phyloP scores from a whole-genome alignment of 129 eudicot genomes.

The Logfia minima region DNA sequence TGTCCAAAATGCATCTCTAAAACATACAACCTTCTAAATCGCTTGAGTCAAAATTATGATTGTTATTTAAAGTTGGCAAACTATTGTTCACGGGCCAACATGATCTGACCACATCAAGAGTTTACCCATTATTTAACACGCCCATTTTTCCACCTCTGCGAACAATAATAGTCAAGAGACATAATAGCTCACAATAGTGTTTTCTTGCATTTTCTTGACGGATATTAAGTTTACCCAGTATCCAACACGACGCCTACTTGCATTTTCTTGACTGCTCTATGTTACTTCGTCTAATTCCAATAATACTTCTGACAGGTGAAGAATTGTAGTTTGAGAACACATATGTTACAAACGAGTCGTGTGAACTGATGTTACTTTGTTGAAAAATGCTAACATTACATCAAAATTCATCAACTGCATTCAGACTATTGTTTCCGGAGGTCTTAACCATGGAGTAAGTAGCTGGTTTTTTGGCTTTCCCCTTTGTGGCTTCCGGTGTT shows the following conservation, averaged over 20 bases:
- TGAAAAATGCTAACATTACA: conserved; percentile 50
- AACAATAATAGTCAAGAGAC: too few relatives aligned
- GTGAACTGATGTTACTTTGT: conserved; percentile 44
- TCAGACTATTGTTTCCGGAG: conserved; percentile 18
- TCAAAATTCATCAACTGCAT: conserved; percentile 21
- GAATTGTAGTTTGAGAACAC: conserved; percentile 88
- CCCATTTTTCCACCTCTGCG: not conserved
- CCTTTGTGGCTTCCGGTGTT: conserved; percentile 15
- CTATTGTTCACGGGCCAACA: not conserved
- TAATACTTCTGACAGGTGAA: conserved; percentile 57
- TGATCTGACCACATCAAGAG: not conserved
- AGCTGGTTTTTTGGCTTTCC: conserved; percentile 33
- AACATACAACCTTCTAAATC: not conserved
- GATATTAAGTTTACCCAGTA: too few relatives aligned
- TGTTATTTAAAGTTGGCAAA: not conserved
- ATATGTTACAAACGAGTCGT: conserved; percentile 54
- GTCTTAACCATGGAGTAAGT: conserved; percentile 23
- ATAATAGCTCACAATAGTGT: too few relatives aligned
- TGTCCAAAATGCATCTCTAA: not conserved
- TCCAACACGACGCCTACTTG: not conserved
- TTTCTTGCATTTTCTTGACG: too few relatives aligned
- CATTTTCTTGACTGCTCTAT: not conserved
- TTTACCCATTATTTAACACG: not conserved
- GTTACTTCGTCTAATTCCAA: conserved; percentile 4
- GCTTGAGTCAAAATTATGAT: not conserved